Base-by-base conservation (phyloP, 2,329 filamentous ascomycete species). In the Pseudogymnoascus sp. region DNA sequence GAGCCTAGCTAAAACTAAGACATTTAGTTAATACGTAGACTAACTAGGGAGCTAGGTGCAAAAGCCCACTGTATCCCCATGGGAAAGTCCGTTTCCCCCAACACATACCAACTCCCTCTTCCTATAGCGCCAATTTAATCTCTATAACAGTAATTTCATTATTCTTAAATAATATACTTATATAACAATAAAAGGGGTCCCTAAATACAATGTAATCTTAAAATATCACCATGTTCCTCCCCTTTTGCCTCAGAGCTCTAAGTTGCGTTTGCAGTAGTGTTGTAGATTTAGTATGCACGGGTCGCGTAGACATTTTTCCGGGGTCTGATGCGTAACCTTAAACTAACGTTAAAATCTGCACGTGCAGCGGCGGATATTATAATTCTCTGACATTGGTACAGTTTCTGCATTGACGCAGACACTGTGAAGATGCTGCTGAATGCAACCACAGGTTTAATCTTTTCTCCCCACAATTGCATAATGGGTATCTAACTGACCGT, bases 361-460 rank as follows among this genome's bases (percentile, higher is more conserved):
- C 49, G 9, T 56, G 49, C 18, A 8, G 16, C n/a, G n/a, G 18
- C 16, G 28, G 7, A 56, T 28, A 18, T 21, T 34, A 34, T 18
- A 56, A 34, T 9, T 11, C 49, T 12, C 21, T n/a, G 11, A 56
- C 28, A 12, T 56, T 7, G 5, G 28, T 9, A 56, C 28, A 56
- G 28, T 14, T 18, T 34, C 49, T 34, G 28, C n/a, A 14, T 34
- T 21, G 49, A 18, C n/a, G 49, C 49, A 34, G 49, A 14, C 18
- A 5, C 28, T 34, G 49, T 56, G 49, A 34, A 34, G n/a, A 75
- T 75, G 74, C 66, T 73, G 23, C 66, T 75, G 28, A 75, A 75
- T 65, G 66, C 72, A 62, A 64, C 69, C 23, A 72, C 66, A 59
- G 71, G 73, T 75, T 63, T 53, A 61, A 66, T 23, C 5, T 18